Percentiles rank a stretch among this genome's conserved stretches.
phyloP scores from a whole-genome alignment of 768 basidiomycete species.

The Podaxis mareebaensis region DNA sequence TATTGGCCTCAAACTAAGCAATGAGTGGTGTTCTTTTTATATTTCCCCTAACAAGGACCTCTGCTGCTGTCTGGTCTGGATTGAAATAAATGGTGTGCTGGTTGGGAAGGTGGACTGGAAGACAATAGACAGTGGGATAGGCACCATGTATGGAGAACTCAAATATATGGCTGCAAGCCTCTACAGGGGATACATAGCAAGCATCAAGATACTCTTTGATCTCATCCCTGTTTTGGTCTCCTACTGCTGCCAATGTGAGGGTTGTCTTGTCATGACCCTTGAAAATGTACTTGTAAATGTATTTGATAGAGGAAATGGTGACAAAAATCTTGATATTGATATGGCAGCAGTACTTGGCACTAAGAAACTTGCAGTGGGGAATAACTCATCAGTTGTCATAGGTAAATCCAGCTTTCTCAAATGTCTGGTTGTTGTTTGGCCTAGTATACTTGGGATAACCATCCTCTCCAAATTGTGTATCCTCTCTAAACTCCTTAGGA shows the following conservation, averaged over 20 bases:
- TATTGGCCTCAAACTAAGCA: constrained; percentile 35
- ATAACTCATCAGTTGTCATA: constrained; percentile 44
- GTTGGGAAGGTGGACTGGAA: constrained; percentile 43
- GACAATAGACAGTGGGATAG: constrained; percentile 38
- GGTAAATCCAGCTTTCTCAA: constrained; percentile 11
- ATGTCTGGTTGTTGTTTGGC: constrained; percentile 32
- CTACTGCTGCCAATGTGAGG: constrained; percentile 26
- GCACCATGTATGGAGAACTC: constrained; percentile 33
- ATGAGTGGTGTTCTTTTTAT: constrained; percentile 26
- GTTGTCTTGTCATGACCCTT: constrained; percentile 47
- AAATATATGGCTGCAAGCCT: constrained; percentile 37
- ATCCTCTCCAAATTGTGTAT: constrained; percentile 37
- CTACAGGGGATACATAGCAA: constrained; percentile 34
- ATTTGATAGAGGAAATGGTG: constrained; percentile 42
- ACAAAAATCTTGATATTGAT: constrained; percentile 49
- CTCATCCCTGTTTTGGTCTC: constrained; percentile 36
- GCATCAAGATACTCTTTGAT: constrained; percentile 36
- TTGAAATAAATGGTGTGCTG: constrained; percentile 40
- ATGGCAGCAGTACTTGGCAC: constrained; percentile 40
- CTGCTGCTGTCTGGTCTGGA: constrained; percentile 26
- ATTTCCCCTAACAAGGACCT: constrained; percentile 20
- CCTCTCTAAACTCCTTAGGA: constrained; percentile 38
- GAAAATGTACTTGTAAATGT: constrained; percentile 49
- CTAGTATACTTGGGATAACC: constrained; percentile 40
- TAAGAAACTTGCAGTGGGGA: constrained; percentile 38